phyloP scores from a whole-genome alignment of 768 basidiomycete genomes.

The Hydnum rufescens region DNA sequence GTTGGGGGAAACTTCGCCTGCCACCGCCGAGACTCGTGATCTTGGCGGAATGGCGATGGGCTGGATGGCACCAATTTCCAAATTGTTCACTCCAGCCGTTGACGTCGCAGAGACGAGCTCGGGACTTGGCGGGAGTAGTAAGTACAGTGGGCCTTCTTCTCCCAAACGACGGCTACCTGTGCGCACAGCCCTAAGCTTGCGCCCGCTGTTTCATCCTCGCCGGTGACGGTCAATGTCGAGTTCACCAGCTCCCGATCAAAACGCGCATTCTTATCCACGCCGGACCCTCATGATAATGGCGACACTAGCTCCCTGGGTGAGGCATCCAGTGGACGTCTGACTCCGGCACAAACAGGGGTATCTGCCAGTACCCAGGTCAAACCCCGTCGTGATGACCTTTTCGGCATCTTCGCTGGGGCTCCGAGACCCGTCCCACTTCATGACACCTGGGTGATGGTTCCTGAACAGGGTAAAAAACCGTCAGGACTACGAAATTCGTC shows the following conservation, averaged over 20 bases:
- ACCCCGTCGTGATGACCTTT: slow-evolving; percentile 22
- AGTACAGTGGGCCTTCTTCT: neutral
- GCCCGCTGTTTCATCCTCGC: slow-evolving; percentile 69
- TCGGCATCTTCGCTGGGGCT: slow-evolving; percentile 89
- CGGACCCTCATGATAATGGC: too few relatives aligned
- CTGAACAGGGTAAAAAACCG: slow-evolving; percentile 18
- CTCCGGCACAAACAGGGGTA: neutral
- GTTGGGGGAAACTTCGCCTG: slow-evolving; percentile 35
- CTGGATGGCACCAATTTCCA: slow-evolving; percentile 15
- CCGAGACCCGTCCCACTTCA: slow-evolving; percentile 23
- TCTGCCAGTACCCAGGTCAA: neutral
- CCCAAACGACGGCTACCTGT: neutral
- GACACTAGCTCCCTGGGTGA: neutral
- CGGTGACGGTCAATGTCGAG: slow-evolving; percentile 91
- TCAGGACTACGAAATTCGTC: slow-evolving; percentile 12
- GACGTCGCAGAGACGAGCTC: neutral
- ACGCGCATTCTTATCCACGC: slow-evolving; percentile 1
- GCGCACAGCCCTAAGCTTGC: slow-evolving; percentile 44
- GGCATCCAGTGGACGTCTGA: neutral
- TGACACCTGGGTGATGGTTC: slow-evolving; percentile 61
- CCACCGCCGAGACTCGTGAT: neutral
- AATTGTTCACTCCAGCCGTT: slow-evolving; percentile 12
- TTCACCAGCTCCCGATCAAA: slow-evolving; percentile 31
- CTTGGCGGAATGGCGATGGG: slow-evolving; percentile 2
- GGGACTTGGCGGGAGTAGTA: slow-evolving; percentile 1